Evolutionary conservation across 768 basidiomycete species (phyloP).

Genomic region (Leccinum ochraceum): DNA sequence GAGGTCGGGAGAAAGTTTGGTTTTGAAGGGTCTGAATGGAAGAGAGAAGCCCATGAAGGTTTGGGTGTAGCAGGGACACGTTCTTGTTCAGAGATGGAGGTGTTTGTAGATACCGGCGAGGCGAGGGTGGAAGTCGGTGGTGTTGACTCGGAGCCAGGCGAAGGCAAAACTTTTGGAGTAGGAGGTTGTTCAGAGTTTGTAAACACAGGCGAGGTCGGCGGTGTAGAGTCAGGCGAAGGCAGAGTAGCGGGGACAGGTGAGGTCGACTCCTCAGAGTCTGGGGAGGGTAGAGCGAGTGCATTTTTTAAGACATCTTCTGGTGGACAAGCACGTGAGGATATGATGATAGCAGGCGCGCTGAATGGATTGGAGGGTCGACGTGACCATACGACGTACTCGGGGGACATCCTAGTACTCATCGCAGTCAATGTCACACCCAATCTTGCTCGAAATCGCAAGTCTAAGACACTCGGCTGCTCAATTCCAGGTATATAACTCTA

Average conservation of each 20-base stretch:
- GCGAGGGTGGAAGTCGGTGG: slow-evolving; percentile 51
- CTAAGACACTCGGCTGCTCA: slow-evolving; percentile 46
- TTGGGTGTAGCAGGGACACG: slow-evolving; percentile 44
- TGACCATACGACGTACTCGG: slow-evolving; percentile 69
- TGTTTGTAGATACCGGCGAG: slow-evolving; percentile 61
- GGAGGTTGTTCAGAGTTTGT: too few relatives aligned
- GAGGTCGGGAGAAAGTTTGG: slow-evolving; percentile 63
- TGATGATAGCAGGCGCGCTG: slow-evolving; percentile 68
- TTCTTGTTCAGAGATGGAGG: slow-evolving; percentile 46
- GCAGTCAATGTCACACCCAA: slow-evolving; percentile 31
- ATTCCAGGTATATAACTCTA: slow-evolving; percentile 44
- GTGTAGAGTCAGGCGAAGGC: too few relatives aligned
- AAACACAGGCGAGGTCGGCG: too few relatives aligned
- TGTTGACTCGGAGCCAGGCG: too few relatives aligned
- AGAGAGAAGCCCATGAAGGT: slow-evolving; percentile 71
- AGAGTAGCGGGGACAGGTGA: too few relatives aligned
- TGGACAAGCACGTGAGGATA: slow-evolving; percentile 63
- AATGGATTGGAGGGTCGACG: slow-evolving; percentile 66
- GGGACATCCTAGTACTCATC: neutral
- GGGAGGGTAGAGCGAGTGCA: slow-evolving; percentile 54
- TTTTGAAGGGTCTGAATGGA: slow-evolving; percentile 48
- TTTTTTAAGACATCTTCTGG: slow-evolving; percentile 56
- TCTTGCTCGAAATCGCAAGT: slow-evolving; percentile 48
- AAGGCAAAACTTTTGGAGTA: too few relatives aligned
- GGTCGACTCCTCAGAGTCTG: slow-evolving; percentile 46